Evolutionary conservation across 768 basidiomycete genomes (phyloP).

Genomic region (Mycena pura): DNA sequence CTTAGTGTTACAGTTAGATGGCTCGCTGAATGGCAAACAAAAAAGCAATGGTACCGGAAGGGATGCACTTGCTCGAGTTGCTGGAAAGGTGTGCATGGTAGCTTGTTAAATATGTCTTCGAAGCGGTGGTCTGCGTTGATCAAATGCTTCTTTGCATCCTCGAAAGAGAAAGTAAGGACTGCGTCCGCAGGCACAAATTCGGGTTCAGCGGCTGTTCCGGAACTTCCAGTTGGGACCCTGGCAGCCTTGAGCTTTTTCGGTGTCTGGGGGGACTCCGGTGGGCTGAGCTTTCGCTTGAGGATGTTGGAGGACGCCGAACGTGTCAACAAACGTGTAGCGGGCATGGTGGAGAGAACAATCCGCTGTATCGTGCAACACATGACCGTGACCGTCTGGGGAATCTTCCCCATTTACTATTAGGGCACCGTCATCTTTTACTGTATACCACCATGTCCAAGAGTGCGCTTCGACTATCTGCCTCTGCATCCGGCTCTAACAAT

Average conservation of each 20-base stretch:
- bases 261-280: constrained; percentile 18
- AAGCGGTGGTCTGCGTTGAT: constrained; percentile 74
- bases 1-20: constrained; percentile 40
- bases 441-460: constrained; percentile 23
- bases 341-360: constrained; percentile 36
- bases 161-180: constrained; percentile 75
- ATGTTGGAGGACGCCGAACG: constrained; percentile 27
- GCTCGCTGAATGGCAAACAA: not conserved
- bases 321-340: constrained; percentile 41
- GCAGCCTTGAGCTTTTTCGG: constrained; percentile 27
- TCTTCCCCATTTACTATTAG: too few species aligned
- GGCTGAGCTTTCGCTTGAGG: constrained; percentile 11
- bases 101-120: constrained; percentile 63
- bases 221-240: constrained; percentile 16
- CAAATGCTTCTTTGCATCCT: constrained; percentile 77
- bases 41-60: constrained; percentile 60
- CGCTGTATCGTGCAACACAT: too few species aligned
- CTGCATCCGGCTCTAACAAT: not conserved
- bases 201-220: constrained; percentile 24
- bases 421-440: not conserved
- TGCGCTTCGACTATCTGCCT: not conserved
- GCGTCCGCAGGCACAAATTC: constrained; percentile 63
- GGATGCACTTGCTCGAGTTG: constrained; percentile 79
- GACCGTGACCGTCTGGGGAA: not conserved
- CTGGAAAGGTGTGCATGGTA: constrained; percentile 81